Evolutionary conservation across 352 stramenopile species (phyloP).

Genomic region (Globisporangium emineosum): DNA sequence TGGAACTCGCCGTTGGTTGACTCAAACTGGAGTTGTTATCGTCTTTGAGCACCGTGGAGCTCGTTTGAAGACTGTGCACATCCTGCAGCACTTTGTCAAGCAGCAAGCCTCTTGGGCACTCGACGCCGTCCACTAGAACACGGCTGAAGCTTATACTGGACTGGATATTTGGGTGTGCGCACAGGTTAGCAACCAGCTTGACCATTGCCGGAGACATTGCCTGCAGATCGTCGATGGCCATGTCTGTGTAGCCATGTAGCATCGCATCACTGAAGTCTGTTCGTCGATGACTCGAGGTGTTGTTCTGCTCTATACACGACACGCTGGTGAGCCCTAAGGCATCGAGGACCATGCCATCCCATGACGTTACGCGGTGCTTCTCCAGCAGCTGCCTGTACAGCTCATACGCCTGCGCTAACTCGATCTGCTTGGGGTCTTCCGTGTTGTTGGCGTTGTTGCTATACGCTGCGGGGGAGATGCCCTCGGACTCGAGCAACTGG

Average conservation of each 20-base stretch:
- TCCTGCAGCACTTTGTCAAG: slow-evolving; percentile 35
- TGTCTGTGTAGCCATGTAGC: slow-evolving; percentile 47
- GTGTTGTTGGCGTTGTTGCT: slow-evolving; percentile 19
- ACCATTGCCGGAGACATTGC: slow-evolving; percentile 68
- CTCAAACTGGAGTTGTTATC: neutral
- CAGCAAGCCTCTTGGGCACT: slow-evolving; percentile 30
- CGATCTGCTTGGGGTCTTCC: slow-evolving; percentile 16
- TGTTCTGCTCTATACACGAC: slow-evolving; percentile 18
- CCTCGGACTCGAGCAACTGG: slow-evolving; percentile 58
- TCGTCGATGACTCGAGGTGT: neutral
- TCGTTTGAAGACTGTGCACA: neutral
- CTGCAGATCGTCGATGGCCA: slow-evolving; percentile 72
- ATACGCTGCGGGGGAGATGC: slow-evolving; percentile 45
- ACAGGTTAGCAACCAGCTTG: slow-evolving; percentile 39
- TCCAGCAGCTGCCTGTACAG: slow-evolving; percentile 51
- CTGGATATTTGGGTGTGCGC: slow-evolving; percentile 32
- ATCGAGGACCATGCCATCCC: slow-evolving; percentile 65
- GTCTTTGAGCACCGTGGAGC: neutral
- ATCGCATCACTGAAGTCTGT: slow-evolving; percentile 35
- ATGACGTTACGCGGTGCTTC: slow-evolving; percentile 56
- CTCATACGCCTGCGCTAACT: slow-evolving; percentile 48
- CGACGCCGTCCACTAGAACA: slow-evolving; percentile 26
- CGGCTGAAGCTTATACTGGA: slow-evolving; percentile 60
- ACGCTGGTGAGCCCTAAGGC: slow-evolving; percentile 23
- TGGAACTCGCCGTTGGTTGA: neutral